Percentiles rank a stretch among this genome's conserved stretches.
phyloP scores from a whole-genome alignment of 768 basidiomycete species.

The Myochromella boudieri region DNA sequence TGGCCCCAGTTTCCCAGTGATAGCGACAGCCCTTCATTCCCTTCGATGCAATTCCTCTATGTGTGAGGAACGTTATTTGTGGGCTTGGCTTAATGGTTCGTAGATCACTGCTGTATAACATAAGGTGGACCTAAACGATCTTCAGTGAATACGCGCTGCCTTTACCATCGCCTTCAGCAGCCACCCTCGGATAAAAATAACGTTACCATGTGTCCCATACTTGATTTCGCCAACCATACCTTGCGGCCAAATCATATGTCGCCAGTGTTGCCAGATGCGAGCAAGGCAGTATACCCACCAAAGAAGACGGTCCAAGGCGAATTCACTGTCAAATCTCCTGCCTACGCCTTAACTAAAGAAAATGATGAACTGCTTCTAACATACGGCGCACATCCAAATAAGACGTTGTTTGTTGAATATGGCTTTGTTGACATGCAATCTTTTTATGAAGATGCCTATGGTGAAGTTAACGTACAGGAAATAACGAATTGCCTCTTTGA shows the following conservation, averaged over 20 bases:
- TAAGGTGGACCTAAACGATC: conserved; percentile 5
- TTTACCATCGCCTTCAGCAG: conserved; percentile 63
- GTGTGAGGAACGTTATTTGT: conserved; percentile 57
- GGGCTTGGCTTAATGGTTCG: conserved; percentile 92
- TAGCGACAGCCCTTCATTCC: conserved; percentile 8
- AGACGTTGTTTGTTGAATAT: conserved; percentile 83
- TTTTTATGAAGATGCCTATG: conserved; percentile 28
- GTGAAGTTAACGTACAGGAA: conserved; percentile 66
- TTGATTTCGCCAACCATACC: conserved; percentile 90
- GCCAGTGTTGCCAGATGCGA: conserved; percentile 36
- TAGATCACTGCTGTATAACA: conserved; percentile 11
- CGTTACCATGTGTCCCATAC: conserved; percentile 82
- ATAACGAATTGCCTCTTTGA: conserved; percentile 52
- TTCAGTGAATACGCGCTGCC: conserved; percentile 88
- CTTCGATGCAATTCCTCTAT: conserved; percentile 12
- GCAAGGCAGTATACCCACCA: conserved; percentile 36
- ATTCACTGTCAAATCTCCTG: conserved; percentile 51
- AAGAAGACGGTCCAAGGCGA: conserved; percentile 36
- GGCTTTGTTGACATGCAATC: conserved; percentile 66
- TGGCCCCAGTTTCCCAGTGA: conserved; percentile 5
- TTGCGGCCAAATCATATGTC: conserved; percentile 39
- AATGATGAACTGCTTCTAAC: conserved; percentile 73
- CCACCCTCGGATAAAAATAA: conserved; percentile 64
- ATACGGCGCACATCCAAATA: conserved; percentile 81
- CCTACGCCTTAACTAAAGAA: conserved; percentile 33